These are phyloP conservation scores for Russula foetens DNA, from an alignment of 768 basidiomycete genomes.

Conservation along the genomic window DNA sequence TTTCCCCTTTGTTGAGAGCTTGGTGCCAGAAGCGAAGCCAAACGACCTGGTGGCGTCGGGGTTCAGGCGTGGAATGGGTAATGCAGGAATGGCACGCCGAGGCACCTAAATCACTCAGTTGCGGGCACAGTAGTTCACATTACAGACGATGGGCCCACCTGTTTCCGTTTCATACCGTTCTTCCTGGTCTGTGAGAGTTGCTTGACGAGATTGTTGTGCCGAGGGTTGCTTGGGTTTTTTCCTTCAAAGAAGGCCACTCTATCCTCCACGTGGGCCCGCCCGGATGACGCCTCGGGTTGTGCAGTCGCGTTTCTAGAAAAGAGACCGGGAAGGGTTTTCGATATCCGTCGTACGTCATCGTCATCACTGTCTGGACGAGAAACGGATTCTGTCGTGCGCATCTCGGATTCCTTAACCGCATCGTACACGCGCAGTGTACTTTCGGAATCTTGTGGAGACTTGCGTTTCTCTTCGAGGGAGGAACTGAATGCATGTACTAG, in stretches of 20 bases:
- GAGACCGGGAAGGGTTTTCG: neutral
- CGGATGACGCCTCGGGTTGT: neutral
- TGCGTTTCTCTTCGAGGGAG: neutral
- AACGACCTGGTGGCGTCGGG: neutral
- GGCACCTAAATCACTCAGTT: neutral
- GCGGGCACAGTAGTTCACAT: neutral
- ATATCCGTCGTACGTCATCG: neutral
- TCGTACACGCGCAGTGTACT: conserved; percentile 8
- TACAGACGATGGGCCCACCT: neutral
- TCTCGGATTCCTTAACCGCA: neutral
- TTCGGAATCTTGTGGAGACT: neutral
- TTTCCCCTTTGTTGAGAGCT: neutral
- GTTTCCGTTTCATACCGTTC: conserved; percentile 4
- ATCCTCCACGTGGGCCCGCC: neutral
- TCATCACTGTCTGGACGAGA: neutral
- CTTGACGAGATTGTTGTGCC: neutral
- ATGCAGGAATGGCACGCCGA: neutral
- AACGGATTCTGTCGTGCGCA: neutral
- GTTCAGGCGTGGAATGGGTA: neutral
- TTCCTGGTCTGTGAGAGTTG: neutral
- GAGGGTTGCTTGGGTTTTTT: neutral
- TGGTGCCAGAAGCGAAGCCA: neutral
- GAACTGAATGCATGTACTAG: neutral
- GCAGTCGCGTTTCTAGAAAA: neutral
- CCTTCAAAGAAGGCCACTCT: neutral